phyloP scores from a whole-genome alignment of 257 asterid species.

The Scutellaria baicalensis region DNA sequence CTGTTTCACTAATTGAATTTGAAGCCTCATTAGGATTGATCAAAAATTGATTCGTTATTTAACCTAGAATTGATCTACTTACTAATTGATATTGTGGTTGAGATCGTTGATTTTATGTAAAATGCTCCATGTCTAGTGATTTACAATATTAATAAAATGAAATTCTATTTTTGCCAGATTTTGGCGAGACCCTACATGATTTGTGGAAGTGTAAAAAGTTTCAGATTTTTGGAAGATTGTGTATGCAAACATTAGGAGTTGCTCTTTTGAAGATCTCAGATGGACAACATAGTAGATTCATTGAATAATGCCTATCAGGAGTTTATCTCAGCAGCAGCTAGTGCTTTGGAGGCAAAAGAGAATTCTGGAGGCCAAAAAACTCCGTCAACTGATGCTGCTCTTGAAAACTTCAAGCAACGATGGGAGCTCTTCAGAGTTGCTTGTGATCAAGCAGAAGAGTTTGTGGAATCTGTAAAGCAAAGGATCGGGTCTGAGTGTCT shows the following conservation, averaged over 20 bases:
- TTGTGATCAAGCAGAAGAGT: slow-evolving; percentile 93
- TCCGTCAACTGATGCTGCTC: slow-evolving; percentile 69
- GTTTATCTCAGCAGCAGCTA: slow-evolving; percentile 66
- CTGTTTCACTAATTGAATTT: too few relatives aligned
- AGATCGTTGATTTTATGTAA: not conserved
- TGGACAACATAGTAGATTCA: slow-evolving; percentile 82
- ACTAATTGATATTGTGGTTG: not conserved
- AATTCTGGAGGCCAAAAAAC: slow-evolving; percentile 55
- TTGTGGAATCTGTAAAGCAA: slow-evolving; percentile 92
- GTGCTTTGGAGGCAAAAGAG: slow-evolving; percentile 59
- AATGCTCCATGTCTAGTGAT: not conserved
- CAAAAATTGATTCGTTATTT: not conserved
- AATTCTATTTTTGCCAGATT: not conserved
- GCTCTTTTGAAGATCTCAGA: slow-evolving; percentile 18
- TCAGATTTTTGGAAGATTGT: not conserved
- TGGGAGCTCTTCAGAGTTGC: slow-evolving; percentile 90
- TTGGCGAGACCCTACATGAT: not conserved
- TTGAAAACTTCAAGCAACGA: slow-evolving; percentile 76
- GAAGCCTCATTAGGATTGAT: too few relatives aligned
- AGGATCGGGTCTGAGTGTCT: slow-evolving; percentile 96
- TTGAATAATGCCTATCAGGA: slow-evolving; percentile 69
- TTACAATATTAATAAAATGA: not conserved
- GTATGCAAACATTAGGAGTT: not conserved
- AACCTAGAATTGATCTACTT: too few relatives aligned
- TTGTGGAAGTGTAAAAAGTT: not conserved